These are phyloP conservation scores for Yarrowia keelungensis DNA, from an alignment of 805 yeast genomes.

Conservation along the genomic window DNA sequence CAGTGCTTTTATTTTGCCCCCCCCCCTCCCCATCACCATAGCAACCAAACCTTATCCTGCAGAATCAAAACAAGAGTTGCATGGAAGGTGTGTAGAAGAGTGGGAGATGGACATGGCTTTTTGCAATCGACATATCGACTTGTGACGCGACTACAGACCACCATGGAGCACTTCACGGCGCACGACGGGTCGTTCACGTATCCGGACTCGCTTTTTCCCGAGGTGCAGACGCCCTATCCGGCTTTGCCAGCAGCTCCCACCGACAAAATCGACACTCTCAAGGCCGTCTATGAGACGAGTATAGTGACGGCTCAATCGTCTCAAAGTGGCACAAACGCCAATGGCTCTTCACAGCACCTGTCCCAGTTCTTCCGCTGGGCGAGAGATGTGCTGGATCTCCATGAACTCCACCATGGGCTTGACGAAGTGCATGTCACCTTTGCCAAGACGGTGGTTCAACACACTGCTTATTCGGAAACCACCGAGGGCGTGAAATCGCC, in stretches of 20 bases:
- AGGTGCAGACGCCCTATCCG: slow-evolving; percentile 44
- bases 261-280: slow-evolving; percentile 42
- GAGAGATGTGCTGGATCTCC: slow-evolving; percentile 46
- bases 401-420: slow-evolving; percentile 47
- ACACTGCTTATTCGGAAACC: slow-evolving; percentile 42
- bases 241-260: slow-evolving; percentile 44
- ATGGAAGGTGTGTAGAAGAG: slow-evolving; percentile 34
- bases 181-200: slow-evolving; percentile 43
- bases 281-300: slow-evolving; percentile 38
- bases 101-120: slow-evolving; percentile 9
- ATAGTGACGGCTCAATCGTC: slow-evolving; percentile 31
- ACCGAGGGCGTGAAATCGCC: slow-evolving; percentile 15
- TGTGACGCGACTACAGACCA: background rate
- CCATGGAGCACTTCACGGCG: slow-evolving; percentile 33
- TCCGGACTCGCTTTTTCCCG: slow-evolving; percentile 50
- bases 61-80: slow-evolving; percentile 22
- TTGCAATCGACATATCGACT: background rate
- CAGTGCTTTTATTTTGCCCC: too few relatives aligned
- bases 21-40: background rate
- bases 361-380: slow-evolving; percentile 48
- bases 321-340: background rate
- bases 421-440: slow-evolving; percentile 41
- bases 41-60: slow-evolving; percentile 1
- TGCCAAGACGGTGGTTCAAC: slow-evolving; percentile 44
- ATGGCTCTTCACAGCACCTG: slow-evolving; percentile 17